Evolutionary conservation across 2,329 filamentous ascomycete genomes (phyloP).

Genomic region (Tolypocladium cylindrosporum): DNA sequence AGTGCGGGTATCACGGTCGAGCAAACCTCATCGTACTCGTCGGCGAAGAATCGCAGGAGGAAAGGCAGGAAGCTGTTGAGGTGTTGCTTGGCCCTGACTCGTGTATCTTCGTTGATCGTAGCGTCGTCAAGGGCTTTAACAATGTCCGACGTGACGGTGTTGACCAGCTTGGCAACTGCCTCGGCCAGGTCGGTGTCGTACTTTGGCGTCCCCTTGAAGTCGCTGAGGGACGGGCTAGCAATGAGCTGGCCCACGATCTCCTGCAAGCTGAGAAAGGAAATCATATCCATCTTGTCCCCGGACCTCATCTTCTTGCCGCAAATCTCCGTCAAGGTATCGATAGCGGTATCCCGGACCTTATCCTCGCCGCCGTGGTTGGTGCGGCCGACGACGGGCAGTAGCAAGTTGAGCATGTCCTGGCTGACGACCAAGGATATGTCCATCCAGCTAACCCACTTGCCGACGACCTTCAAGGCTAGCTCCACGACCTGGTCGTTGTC

Average conservation of each 20-base stretch:
- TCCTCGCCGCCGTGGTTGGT: constrained; percentile 56
- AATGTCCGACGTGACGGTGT: constrained; percentile 78
- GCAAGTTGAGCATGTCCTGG: constrained; percentile 70
- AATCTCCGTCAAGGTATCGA: constrained; percentile 92
- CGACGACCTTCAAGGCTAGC: constrained; percentile 82
- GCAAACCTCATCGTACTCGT: constrained; percentile 97
- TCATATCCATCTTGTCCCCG: constrained; percentile 87
- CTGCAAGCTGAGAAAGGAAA: constrained; percentile 78
- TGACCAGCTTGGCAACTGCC: constrained; percentile 89
- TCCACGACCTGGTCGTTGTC: constrained; percentile 67
- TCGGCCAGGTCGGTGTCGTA: constrained; percentile 97
- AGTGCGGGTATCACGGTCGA: constrained; percentile 89
- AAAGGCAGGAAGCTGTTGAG: constrained; percentile 78
- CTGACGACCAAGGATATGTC: constrained; percentile 93
- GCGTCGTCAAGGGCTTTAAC: constrained; percentile 72
- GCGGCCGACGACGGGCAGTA: constrained; percentile 82
- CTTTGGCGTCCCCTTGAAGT: constrained; percentile 67
- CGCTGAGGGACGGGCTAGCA: constrained; percentile 67
- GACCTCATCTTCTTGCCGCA: constrained; percentile 97
- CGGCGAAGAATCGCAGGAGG: constrained; percentile 86
- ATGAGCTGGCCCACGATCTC: constrained; percentile 81
- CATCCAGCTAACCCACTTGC: constrained; percentile 98
- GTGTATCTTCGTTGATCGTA: constrained; percentile 51
- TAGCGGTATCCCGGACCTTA: constrained; percentile 78
- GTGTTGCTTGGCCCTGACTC: constrained; percentile 68